phyloP scores from a whole-genome alignment of 2,329 filamentous ascomycete species.

The Trichophyton schoenleinii region DNA sequence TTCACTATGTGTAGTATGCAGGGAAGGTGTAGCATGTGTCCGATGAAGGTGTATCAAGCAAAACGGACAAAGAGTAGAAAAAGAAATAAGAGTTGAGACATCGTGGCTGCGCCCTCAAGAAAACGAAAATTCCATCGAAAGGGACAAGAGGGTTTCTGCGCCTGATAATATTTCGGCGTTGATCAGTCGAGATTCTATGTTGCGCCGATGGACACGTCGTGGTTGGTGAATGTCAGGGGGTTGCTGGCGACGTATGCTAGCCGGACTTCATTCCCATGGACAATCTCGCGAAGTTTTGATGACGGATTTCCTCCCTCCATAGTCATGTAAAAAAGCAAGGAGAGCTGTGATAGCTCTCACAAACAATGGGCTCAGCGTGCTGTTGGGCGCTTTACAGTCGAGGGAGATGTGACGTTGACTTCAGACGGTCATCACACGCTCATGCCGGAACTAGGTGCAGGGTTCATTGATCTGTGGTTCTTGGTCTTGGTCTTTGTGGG shows the following conservation, averaged over 20 bases:
- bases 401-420: neutral
- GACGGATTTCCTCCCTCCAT: neutral
- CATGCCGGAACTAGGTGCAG: conserved; percentile 4
- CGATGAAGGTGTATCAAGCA: neutral
- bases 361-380: neutral
- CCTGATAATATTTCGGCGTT: no score
- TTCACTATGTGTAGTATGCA: neutral
- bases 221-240: neutral
- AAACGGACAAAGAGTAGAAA: neutral
- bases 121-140: neutral
- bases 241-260: neutral
- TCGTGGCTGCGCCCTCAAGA: neutral
- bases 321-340: neutral
- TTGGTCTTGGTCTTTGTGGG: neutral
- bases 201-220: neutral
- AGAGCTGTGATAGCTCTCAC: neutral
- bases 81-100: neutral
- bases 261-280: neutral
- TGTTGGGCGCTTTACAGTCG: conserved; percentile 6
- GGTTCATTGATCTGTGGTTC: neutral
- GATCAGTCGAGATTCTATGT: neutral
- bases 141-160: neutral
- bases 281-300: neutral
- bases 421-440: neutral
- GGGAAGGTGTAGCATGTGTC: neutral